These are phyloP conservation scores for Termitomyces sp. DNA, from an alignment of 1,284 basidiomycete species.

Conservation along the genomic window DNA sequence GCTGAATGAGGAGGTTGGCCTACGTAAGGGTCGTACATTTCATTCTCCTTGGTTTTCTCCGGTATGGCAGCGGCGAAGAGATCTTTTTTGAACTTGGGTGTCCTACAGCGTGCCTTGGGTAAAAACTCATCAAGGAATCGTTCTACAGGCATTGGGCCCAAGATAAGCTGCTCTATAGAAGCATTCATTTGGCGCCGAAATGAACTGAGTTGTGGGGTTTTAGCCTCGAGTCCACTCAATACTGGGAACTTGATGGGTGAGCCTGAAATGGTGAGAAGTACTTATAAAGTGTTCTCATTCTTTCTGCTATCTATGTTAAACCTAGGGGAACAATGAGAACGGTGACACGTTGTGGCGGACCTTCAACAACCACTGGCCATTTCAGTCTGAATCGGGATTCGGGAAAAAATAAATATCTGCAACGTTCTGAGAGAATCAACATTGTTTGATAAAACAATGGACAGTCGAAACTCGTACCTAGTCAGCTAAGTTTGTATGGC, in stretches of 20 bases:
- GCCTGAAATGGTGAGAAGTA: background rate
- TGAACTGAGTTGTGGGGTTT: background rate
- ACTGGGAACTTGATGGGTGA: conserved; percentile 4
- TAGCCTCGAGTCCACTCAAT: background rate
- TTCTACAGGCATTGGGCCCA: conserved; percentile 11
- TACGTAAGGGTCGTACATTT: conserved; percentile 11
- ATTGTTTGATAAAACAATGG: too few relatives aligned
- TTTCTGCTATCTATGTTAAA: background rate
- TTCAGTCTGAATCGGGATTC: background rate
- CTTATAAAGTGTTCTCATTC: background rate
- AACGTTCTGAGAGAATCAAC: too few relatives aligned
- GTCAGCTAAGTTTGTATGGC: too few relatives aligned
- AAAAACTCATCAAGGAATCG: conserved; percentile 10
- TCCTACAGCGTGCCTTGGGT: background rate
- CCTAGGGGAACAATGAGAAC: background rate
- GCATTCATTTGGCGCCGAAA: background rate
- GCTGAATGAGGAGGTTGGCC: background rate
- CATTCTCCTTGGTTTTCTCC: background rate
- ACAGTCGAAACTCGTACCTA: too few relatives aligned
- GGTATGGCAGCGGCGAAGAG: conserved; percentile 3
- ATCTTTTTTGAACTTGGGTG: background rate
- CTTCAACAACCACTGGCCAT: background rate
- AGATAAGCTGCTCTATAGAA: background rate
- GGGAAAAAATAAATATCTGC: background rate
- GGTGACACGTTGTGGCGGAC: background rate